These are phyloP conservation scores for Eucommia ulmoides DNA, from an alignment of 257 asterid genomes.

Conservation along the genomic window DNA sequence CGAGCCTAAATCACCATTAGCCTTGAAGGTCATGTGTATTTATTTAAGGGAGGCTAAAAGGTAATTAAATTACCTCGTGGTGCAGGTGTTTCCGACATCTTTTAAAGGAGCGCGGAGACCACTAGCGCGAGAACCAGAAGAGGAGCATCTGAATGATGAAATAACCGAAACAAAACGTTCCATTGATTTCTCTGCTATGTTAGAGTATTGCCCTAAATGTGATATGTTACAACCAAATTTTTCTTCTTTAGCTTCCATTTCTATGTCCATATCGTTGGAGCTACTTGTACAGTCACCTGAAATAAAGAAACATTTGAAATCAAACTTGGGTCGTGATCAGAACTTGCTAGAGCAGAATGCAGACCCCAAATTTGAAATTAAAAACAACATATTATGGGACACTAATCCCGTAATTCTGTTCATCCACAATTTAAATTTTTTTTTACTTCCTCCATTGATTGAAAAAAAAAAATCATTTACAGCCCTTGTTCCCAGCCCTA, in stretches of 20 bases:
- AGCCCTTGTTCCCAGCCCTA: too few relatives aligned
- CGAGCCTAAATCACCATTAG: too few relatives aligned
- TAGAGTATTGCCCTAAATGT: constrained; percentile 61
- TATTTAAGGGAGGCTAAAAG: too few relatives aligned
- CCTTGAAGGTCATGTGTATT: too few relatives aligned
- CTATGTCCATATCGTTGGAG: constrained; percentile 17
- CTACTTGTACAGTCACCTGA: constrained; percentile 29
- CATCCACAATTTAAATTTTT: too few relatives aligned
- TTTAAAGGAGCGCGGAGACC: constrained; percentile 94
- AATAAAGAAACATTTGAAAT: constrained; percentile 12
- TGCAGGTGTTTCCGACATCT: constrained; percentile 51
- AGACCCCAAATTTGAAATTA: too few relatives aligned
- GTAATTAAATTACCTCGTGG: constrained; percentile 33
- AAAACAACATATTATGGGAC: too few relatives aligned
- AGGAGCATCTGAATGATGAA: constrained; percentile 66
- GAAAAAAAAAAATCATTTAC: too few relatives aligned
- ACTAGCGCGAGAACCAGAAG: constrained; percentile 81
- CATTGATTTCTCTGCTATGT: constrained; percentile 78
- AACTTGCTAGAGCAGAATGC: too few relatives aligned
- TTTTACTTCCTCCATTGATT: too few relatives aligned
- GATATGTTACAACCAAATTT: constrained; percentile 59
- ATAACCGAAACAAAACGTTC: constrained; percentile 64
- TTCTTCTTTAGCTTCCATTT: constrained; percentile 22
- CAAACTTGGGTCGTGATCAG: too few relatives aligned
- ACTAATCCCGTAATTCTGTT: too few relatives aligned